Evolutionary conservation across 305 asterid species (phyloP), one percentile per base, ranked within the genome.

Genomic region (Euphrasia arctica): DNA sequence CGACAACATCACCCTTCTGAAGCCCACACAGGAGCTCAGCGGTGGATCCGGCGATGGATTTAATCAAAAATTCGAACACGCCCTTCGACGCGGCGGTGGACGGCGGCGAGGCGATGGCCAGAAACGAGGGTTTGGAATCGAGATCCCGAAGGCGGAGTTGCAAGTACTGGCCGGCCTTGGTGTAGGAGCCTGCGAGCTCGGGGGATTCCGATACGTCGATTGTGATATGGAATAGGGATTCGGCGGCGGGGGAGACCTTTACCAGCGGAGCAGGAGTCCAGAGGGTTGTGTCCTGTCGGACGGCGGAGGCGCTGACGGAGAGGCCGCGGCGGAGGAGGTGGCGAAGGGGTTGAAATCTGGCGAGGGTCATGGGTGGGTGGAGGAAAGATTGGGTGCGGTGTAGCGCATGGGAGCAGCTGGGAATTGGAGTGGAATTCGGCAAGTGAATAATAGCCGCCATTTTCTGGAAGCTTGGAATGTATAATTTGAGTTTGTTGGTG

Each of bases 21-120:
- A 88, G 83, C 51, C 77, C 84, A 66, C 97, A 88, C 10, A 93
- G 82, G 27, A 88, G 74, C 89, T 93, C 95, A 2, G 96, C 96
- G 0, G 97, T 85, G 29, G 97, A 88, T 7, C 97, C 97, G 1
- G 85, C 72, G 31, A 86, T 76, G 55, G 85, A 70, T 70, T 93
- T 93, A 22, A 93, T 91, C 54, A 93, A 75, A 36, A 93, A 93
- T 34, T 93, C 96, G 62, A 90, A 90, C 4, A 88, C 77, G 0
- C 99, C 96, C 50, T 80, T 70, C 8, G 84, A 67, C 27, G 74
- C 79, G 11, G 97, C 84, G 18, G 74, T 41, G 3, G 87, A 75
- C 27, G 99, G 99, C 41, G 99, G 89, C 27, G 99, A 90, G 0
- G 97, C 95, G 8, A 90, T 88, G 31, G 99, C 96, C 9, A 93